Evolutionary conservation across 1,139 yeast genomes (phyloP).

Genomic region (Taphrina pruni): DNA sequence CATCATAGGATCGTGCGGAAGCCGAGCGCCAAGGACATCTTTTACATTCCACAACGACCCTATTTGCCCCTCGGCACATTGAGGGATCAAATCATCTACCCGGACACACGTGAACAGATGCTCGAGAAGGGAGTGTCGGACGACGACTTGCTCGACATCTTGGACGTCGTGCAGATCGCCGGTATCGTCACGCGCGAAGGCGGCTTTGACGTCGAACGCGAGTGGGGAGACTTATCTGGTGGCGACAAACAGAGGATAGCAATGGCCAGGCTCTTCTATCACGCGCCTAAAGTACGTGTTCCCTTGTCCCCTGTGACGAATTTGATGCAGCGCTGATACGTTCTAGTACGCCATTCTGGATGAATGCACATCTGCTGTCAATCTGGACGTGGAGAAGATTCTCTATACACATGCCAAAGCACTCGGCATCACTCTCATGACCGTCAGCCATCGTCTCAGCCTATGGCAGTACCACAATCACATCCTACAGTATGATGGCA

Average conservation of each 20-base stretch:
- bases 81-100: slow-evolving; percentile 80
- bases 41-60: slow-evolving; percentile 91
- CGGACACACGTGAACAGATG: slow-evolving; percentile 70
- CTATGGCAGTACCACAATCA: slow-evolving; percentile 90
- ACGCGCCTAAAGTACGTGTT: slow-evolving; percentile 9
- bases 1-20: slow-evolving; percentile 62
- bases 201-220: slow-evolving; percentile 71
- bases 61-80: slow-evolving; percentile 77
- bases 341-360: slow-evolving; percentile 91
- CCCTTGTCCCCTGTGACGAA: not conserved
- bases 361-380: slow-evolving; percentile 93
- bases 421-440: slow-evolving; percentile 78
- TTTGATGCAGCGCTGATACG: slow-evolving; percentile 65
- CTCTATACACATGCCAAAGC: slow-evolving; percentile 86
- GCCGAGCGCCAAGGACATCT: slow-evolving; percentile 73
- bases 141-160: slow-evolving; percentile 65
- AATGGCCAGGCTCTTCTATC: slow-evolving; percentile 21
- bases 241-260: slow-evolving; percentile 82
- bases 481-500: slow-evolving; percentile 82
- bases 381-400: slow-evolving; percentile 86
- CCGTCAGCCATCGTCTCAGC: slow-evolving; percentile 91
- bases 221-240: slow-evolving; percentile 86
- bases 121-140: slow-evolving; percentile 60
- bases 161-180: slow-evolving; percentile 56
- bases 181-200: slow-evolving; percentile 54